Evolutionary conservation across 148 eudicot genomes (phyloP), one percentile per base, ranked within the genome.

Genomic region (Vaccinium myrtillus): DNA sequence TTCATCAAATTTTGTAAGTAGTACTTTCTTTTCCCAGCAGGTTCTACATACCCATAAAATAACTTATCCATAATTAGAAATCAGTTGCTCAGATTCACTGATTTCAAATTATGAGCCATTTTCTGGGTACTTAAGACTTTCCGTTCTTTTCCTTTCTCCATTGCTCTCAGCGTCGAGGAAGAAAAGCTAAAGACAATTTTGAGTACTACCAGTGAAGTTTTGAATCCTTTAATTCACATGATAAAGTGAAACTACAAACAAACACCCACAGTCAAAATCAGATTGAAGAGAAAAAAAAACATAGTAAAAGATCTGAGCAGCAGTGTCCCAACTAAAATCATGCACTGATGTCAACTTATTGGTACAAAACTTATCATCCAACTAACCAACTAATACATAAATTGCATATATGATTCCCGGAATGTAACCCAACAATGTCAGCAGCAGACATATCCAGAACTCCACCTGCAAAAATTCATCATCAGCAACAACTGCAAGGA

Each of bases 391-490:
- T 25, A 86, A 19, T 36, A 82, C 84, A 82, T 81, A 86, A 76
- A 86, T 86, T 36, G 87, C 87, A 32, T 86, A 86, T 10, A 86
- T 86, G 14, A 86, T 82, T 49, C 87, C 87, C 1, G 87, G 87
- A n/a, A 86, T 86, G 81, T 86, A 86, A 11, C 87, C 87, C 84
- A 86, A 76, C 70, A 86, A 27, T 51, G 87, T 86, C 87, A 86
- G 76, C 84, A 86, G 39, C 87, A 86, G 77, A 77, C 71, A 77
- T 10, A 86, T 86, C 87, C 87, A 86, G n/a, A 86, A 86, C 82
- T 86, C 87, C 12, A 82, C 84, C 87, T 86, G 87, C 81, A 76
- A 15, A 32, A 19, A 12, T 43, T 46, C 32, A 50, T 14, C 30
- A 58, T 21, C 32, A 78, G 0, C 18, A 53, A 19, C 8, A 3